Conservation (phyloP, 345 rosid genomes). For the Eucalyptus polyanthemos region DNA sequence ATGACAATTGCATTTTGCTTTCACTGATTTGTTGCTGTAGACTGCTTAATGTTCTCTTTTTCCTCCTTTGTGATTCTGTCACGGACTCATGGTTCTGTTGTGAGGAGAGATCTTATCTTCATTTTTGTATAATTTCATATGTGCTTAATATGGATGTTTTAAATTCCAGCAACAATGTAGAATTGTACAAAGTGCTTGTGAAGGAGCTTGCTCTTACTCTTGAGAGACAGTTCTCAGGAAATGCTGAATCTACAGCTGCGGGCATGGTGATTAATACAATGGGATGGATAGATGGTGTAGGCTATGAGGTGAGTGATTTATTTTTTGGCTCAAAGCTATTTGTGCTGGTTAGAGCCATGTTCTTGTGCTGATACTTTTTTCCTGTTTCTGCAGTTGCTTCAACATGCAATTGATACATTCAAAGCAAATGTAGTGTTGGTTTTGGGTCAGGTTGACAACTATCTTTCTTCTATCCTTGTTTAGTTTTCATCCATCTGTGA, state of each 20-base stretch:
- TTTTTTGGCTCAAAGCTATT: background rate
- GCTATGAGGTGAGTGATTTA: conserved; percentile 51
- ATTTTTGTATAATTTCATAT: background rate
- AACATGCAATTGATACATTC: conserved; percentile 70
- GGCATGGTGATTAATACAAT: conserved; percentile 95
- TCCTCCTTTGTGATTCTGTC: background rate
- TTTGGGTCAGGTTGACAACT: conserved; percentile 56
- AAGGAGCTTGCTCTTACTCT: conserved; percentile 78
- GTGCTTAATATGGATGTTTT: background rate
- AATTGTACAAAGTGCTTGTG: conserved; percentile 57
- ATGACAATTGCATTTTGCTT: background rate
- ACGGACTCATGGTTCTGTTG: background rate
- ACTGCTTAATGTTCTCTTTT: background rate
- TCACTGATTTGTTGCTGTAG: background rate
- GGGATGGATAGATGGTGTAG: conserved; percentile 94
- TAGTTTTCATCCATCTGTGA: background rate
- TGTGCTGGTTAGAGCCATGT: background rate
- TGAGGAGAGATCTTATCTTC: background rate
- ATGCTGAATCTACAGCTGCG: conserved; percentile 67
- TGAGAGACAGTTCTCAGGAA: conserved; percentile 66
- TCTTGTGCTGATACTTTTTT: background rate
- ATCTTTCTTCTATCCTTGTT: background rate
- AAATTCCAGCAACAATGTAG: conserved; percentile 56
- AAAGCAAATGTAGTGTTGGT: conserved; percentile 83
- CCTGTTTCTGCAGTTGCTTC: conserved; percentile 49